Conservation (phyloP, 2,329 filamentous ascomycete species). For the Colletotrichum costaricense region DNA sequence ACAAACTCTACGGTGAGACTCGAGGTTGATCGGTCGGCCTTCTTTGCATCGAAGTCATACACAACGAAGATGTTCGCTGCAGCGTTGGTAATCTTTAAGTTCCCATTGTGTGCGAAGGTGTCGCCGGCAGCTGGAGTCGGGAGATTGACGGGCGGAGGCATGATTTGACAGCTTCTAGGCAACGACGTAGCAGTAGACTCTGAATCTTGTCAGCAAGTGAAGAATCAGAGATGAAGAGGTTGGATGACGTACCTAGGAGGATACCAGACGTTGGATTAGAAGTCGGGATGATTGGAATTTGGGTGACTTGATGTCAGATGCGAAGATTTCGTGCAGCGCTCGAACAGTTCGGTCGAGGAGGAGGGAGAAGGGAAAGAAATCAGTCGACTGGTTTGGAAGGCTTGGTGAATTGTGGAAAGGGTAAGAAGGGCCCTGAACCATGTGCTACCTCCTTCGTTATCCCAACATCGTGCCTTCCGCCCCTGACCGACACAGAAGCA, state of each 20-base stretch:
- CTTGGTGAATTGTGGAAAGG: neutral
- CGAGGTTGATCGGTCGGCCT: neutral
- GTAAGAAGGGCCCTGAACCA: neutral
- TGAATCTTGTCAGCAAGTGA: neutral
- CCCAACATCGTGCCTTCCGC: neutral
- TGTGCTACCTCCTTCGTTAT: neutral
- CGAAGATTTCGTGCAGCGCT: neutral
- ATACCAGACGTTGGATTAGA: neutral
- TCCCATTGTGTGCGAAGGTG: neutral
- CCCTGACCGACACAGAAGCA: neutral
- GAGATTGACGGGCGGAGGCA: neutral
- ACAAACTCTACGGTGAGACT: slow-evolving; percentile 19
- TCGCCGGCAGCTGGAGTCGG: slow-evolving; percentile 15
- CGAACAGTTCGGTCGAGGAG: neutral
- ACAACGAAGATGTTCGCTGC: slow-evolving; percentile 22
- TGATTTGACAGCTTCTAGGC: neutral
- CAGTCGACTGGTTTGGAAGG: neutral
- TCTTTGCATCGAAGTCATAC: neutral
- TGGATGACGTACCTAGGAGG: neutral
- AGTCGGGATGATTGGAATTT: neutral
- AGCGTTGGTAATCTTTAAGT: slow-evolving; percentile 10
- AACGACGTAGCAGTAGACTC: neutral
- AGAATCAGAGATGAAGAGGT: neutral
- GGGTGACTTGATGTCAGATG: neutral
- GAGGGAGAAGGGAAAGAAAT: neutral